Evolutionary conservation across 179 eudicot genomes (phyloP).

Genomic region (Beta corolliflora): DNA sequence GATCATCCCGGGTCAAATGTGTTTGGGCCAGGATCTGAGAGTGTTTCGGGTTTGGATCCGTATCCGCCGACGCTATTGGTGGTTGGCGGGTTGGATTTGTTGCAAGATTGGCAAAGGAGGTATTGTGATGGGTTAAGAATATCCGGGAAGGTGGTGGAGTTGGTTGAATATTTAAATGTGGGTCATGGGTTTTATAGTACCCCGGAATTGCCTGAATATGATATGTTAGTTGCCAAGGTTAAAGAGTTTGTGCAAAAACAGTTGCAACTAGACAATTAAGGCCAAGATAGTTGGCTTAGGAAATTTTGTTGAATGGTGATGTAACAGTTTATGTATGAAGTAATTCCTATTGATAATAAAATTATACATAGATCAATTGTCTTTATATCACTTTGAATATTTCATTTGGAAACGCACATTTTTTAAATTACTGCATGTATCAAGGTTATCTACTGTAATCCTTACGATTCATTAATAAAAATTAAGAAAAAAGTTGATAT

Average conservation of each 20-base stretch:
- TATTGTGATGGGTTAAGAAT: slow-evolving; percentile 26
- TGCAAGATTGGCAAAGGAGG: slow-evolving; percentile 32
- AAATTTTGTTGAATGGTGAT: no score
- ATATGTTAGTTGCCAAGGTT: slow-evolving; percentile 18
- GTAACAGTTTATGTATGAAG: no score
- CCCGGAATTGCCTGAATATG: slow-evolving; percentile 6
- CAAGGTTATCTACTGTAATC: no score
- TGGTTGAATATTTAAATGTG: slow-evolving; percentile 27
- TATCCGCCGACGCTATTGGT: slow-evolving; percentile 26
- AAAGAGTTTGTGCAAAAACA: slow-evolving; percentile 26
- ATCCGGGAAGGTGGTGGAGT: slow-evolving; percentile 28
- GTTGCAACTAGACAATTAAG: not conserved
- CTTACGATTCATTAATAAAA: no score
- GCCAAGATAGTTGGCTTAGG: no score
- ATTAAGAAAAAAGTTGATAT: no score
- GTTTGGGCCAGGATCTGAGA: slow-evolving; percentile 16
- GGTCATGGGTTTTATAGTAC: slow-evolving; percentile 25
- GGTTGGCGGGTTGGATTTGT: slow-evolving; percentile 32
- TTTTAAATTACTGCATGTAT: no score
- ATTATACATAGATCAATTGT: no score
- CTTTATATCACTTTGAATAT: no score
- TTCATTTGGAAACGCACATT: no score
- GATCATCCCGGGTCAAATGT: slow-evolving; percentile 34
- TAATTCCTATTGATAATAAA: no score
- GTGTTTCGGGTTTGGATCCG: slow-evolving; percentile 12